Conservation (phyloP, 495 filamentous ascomycete genomes). For the Penicillium coprophilum region DNA sequence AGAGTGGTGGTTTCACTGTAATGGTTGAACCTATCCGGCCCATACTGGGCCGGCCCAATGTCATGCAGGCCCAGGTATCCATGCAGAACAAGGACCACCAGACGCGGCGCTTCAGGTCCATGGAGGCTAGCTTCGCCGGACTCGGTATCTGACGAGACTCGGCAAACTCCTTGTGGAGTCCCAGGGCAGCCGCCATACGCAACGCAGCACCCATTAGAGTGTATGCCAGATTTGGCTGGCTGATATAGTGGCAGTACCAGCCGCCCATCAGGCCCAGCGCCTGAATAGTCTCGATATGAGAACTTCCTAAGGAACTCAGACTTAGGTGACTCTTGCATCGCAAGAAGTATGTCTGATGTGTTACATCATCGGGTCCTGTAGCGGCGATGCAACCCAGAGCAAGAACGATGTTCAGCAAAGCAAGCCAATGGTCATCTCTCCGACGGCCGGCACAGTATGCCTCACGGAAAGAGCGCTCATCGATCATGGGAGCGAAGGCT, state of each 20-base stretch:
- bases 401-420: constrained; percentile 76
- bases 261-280: constrained; percentile 67
- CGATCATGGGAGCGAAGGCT: constrained; percentile 72
- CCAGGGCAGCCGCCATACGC: constrained; percentile 67
- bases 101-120: constrained; percentile 65
- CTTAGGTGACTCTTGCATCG: constrained; percentile 66
- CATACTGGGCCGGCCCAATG: constrained; percentile 74
- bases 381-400: constrained; percentile 74
- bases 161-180: constrained; percentile 69
- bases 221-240: constrained; percentile 68
- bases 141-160: constrained; percentile 42
- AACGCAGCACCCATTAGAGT: constrained; percentile 56
- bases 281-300: constrained; percentile 67
- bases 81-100: constrained; percentile 83
- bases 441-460: constrained; percentile 67
- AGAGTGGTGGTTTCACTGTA: constrained; percentile 67
- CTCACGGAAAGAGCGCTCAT: constrained; percentile 71
- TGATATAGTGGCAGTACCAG: constrained; percentile 75
- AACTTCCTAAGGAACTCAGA: constrained; percentile 49
- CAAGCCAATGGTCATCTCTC: constrained; percentile 71
- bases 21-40: constrained; percentile 72
- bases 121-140: constrained; percentile 28
- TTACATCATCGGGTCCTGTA: constrained; percentile 66
- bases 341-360: constrained; percentile 71
- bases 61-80: constrained; percentile 76